Conservation (phyloP, 495 filamentous ascomycete species). For the Penicillium simplicissimum region DNA sequence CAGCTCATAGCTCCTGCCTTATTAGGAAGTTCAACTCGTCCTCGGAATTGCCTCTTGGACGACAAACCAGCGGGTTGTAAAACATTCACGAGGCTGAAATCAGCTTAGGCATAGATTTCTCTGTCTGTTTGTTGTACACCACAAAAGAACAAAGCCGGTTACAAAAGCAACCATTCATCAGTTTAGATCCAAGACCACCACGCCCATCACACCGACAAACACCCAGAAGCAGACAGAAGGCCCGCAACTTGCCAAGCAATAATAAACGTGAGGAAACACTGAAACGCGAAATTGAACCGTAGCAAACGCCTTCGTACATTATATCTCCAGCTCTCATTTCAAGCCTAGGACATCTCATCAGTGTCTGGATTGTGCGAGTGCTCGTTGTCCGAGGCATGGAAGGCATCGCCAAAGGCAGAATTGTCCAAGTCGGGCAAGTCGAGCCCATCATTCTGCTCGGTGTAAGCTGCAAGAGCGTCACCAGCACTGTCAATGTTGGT, state of each 20-base stretch:
- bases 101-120: not conserved
- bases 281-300: constrained; percentile 9
- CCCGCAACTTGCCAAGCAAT: constrained; percentile 19
- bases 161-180: constrained; percentile 12
- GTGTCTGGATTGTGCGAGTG: constrained; percentile 45
- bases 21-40: not conserved
- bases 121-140: constrained; percentile 19
- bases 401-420: constrained; percentile 63
- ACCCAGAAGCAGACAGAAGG: constrained; percentile 21
- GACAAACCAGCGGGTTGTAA: not conserved
- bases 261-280: not conserved
- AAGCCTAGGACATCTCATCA: constrained; percentile 43
- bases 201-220: constrained; percentile 17
- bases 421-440: constrained; percentile 56
- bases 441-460: constrained; percentile 51
- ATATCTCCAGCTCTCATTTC: not conserved
- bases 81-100: not conserved
- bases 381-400: constrained; percentile 59
- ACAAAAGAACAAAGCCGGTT: constrained; percentile 8
- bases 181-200: constrained; percentile 13
- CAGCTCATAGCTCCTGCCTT: not conserved
- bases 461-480: constrained; percentile 61
- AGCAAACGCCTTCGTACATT: constrained; percentile 18
- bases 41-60: not conserved
- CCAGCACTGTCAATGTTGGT: constrained; percentile 62